These are phyloP conservation scores for Komagataella pseudopastoris DNA, from an alignment of 805 yeast genomes.

Conservation along the genomic window DNA sequence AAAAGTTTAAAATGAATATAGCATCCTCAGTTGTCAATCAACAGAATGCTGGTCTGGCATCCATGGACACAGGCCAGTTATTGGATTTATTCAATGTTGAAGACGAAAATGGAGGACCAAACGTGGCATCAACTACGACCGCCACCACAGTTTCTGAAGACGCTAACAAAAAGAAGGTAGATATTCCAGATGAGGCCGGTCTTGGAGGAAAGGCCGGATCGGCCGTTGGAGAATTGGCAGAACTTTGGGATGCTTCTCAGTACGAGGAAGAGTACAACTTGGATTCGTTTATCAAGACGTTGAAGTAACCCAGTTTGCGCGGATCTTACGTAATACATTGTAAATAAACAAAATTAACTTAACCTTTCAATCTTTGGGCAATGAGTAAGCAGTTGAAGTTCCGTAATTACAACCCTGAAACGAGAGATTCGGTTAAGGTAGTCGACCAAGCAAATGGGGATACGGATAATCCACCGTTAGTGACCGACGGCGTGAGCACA, in stretches of 20 bases:
- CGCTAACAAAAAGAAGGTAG: slow-evolving; percentile 20
- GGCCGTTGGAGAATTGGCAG: slow-evolving; percentile 80
- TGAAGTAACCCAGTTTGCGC: slow-evolving; percentile 21
- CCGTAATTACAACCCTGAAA: slow-evolving; percentile 11
- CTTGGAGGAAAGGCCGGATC: slow-evolving; percentile 77
- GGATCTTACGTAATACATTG: neutral
- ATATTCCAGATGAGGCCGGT: slow-evolving; percentile 49
- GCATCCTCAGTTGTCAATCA: slow-evolving; percentile 95
- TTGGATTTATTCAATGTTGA: slow-evolving; percentile 79
- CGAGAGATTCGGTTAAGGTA: slow-evolving; percentile 3
- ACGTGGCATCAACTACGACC: slow-evolving; percentile 7
- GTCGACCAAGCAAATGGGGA: neutral
- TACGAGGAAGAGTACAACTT: slow-evolving; percentile 95
- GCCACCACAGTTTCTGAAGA: slow-evolving; percentile 5
- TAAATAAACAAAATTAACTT: neutral
- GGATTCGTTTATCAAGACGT: slow-evolving; percentile 79
- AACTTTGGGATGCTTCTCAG: slow-evolving; percentile 92
- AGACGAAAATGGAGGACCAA: slow-evolving; percentile 24
- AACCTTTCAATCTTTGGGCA: neutral
- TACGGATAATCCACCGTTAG: slow-evolving; percentile 1
- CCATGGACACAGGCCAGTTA: slow-evolving; percentile 94
- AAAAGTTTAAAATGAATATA: slow-evolving; percentile 92
- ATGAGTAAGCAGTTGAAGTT: neutral
- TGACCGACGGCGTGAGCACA: slow-evolving; percentile 17
- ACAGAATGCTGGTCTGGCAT: slow-evolving; percentile 88